These are phyloP conservation scores for Petunia hybrid DNA, from an alignment of 305 asterid species.

Conservation along the genomic window DNA sequence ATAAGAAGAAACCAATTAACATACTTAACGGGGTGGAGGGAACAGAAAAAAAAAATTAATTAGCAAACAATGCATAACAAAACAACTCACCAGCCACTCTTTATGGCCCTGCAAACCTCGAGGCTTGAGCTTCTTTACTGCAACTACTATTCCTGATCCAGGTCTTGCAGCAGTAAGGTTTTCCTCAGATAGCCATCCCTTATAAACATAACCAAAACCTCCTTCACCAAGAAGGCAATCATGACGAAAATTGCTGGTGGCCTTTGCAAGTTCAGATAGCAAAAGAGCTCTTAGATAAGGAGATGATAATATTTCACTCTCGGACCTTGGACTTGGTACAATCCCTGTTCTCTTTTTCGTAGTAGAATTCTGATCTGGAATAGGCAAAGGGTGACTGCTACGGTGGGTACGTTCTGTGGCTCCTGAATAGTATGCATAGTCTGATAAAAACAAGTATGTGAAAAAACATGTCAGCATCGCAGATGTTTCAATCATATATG, in stretches of 20 bases:
- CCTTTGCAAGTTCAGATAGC: slow-evolving; percentile 54
- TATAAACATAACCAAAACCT: slow-evolving; percentile 79
- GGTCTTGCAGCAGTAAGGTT: slow-evolving; percentile 58
- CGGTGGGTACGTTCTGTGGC: slow-evolving; percentile 35
- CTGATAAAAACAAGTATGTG: background rate
- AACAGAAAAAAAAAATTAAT: background rate
- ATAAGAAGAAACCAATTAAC: slow-evolving; percentile 32
- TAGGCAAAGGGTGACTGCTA: slow-evolving; percentile 82
- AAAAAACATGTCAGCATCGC: background rate
- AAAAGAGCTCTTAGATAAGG: slow-evolving; percentile 66
- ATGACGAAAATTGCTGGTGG: slow-evolving; percentile 55
- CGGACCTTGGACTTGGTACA: slow-evolving; percentile 54
- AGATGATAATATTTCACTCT: slow-evolving; percentile 70
- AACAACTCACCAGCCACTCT: slow-evolving; percentile 84
- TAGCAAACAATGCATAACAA: too few species aligned
- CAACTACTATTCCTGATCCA: slow-evolving; percentile 63
- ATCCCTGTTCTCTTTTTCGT: slow-evolving; percentile 38
- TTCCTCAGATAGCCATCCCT: slow-evolving; percentile 76
- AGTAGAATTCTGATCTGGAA: slow-evolving; percentile 44
- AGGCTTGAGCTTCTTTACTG: slow-evolving; percentile 74
- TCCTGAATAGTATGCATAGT: slow-evolving; percentile 40
- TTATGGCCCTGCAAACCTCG: slow-evolving; percentile 83
- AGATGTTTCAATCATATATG: background rate
- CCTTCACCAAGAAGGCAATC: slow-evolving; percentile 81
- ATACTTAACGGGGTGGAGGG: background rate